These are phyloP conservation scores for Colletotrichum neosansevieriae DNA, from an alignment of 2,329 filamentous ascomycete genomes.

Conservation along the genomic window DNA sequence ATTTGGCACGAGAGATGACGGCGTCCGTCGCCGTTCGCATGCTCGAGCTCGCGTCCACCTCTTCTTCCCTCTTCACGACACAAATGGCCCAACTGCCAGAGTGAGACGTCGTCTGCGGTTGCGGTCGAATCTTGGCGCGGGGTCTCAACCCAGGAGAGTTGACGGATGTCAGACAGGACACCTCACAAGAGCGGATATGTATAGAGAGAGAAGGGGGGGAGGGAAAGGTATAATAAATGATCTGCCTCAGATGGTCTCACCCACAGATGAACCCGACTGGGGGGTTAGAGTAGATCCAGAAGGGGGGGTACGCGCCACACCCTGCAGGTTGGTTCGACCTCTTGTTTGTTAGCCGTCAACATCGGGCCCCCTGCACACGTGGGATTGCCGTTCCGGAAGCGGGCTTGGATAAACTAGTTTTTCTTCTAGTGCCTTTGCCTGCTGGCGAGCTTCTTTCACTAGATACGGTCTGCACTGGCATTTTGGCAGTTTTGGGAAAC, in stretches of 20 bases:
- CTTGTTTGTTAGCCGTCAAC: slow-evolving; percentile 17
- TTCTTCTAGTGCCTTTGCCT: slow-evolving; percentile 12
- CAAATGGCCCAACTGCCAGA: not conserved
- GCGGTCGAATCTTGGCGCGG: not conserved
- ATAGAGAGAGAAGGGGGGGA: not conserved
- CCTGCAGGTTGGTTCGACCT: slow-evolving; percentile 26
- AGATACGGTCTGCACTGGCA: slow-evolving; percentile 8
- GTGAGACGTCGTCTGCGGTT: not conserved
- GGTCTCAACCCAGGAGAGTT: slow-evolving; percentile 4
- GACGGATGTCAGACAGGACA: slow-evolving; percentile 7
- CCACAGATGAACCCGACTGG: slow-evolving; percentile 29
- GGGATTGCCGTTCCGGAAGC: slow-evolving; percentile 30
- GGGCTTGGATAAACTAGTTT: slow-evolving; percentile 13
- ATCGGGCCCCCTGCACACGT: slow-evolving; percentile 33
- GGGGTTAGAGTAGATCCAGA: slow-evolving; percentile 18
- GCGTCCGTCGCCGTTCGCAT: slow-evolving; percentile 29
- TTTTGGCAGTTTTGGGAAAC: slow-evolving; percentile 2
- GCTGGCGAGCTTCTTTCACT: slow-evolving; percentile 30
- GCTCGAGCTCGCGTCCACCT: not conserved
- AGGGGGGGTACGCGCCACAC: slow-evolving; percentile 18
- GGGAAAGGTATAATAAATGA: slow-evolving; percentile 26
- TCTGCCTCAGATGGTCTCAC: not conserved
- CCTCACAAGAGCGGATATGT: not conserved
- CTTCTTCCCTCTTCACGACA: not conserved
- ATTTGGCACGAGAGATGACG: slow-evolving; percentile 18